These are phyloP conservation scores for Prunus fruticosa DNA, from an alignment of 306 rosid species.

Conservation along the genomic window DNA sequence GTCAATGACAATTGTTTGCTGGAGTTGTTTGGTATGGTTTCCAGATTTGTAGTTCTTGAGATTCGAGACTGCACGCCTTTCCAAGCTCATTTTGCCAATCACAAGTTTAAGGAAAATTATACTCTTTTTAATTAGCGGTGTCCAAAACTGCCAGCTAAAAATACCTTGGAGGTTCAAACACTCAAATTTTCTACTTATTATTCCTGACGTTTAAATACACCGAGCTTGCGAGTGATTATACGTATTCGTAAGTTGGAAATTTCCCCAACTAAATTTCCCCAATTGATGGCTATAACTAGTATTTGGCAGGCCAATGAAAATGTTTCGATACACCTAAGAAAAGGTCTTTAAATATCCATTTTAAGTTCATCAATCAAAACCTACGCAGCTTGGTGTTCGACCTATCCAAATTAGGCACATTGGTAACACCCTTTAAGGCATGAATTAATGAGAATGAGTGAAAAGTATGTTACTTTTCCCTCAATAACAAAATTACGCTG, in stretches of 20 bases:
- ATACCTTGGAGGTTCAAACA: no score
- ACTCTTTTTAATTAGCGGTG: background rate
- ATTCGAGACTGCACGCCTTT: constrained; percentile 17
- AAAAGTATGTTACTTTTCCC: background rate
- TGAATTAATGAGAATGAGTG: background rate
- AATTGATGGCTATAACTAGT: background rate
- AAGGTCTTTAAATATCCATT: background rate
- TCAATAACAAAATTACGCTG: background rate
- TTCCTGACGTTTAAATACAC: no score
- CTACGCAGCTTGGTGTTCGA: background rate
- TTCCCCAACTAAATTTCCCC: background rate
- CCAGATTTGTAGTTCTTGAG: constrained; percentile 21
- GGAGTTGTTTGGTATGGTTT: background rate
- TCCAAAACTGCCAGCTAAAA: background rate
- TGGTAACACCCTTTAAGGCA: background rate
- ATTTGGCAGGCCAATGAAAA: background rate
- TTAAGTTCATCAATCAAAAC: background rate
- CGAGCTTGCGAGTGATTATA: background rate
- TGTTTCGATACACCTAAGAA: background rate
- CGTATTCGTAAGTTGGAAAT: no score
- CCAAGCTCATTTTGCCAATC: background rate
- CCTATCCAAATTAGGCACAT: background rate
- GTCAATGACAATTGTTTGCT: constrained; percentile 4
- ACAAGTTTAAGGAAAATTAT: background rate
- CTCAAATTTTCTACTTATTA: no score